A percentile compares a stretch with the other conserved stretches of the same genome.
Conservation (phyloP, 805 yeast genomes). For the Metschnikowia kofuensis region DNA sequence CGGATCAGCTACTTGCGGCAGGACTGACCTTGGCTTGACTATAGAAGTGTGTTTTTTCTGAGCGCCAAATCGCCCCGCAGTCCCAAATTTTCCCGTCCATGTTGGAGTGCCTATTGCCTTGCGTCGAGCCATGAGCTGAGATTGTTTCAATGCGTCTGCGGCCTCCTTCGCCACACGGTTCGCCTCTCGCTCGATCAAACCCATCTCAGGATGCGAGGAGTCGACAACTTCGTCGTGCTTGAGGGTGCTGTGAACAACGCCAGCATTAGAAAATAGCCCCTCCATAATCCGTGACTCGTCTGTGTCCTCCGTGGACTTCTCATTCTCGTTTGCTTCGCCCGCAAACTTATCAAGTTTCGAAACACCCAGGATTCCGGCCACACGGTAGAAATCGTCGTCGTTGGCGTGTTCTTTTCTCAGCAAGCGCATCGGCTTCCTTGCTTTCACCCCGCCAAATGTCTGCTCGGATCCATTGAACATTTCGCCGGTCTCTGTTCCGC, state of each 20-base stretch:
- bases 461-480: conserved; percentile 52
- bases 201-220: conserved; percentile 49
- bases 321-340: conserved; percentile 44
- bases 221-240: conserved; percentile 77
- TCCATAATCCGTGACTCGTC: conserved; percentile 67
- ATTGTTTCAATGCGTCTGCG: conserved; percentile 54
- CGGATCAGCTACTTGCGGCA: conserved; percentile 1
- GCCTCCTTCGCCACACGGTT: conserved; percentile 53
- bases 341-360: conserved; percentile 65
- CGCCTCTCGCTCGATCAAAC: conserved; percentile 63
- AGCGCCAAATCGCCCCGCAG: conserved; percentile 59
- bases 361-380: conserved; percentile 68
- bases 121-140: conserved; percentile 50
- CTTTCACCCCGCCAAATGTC: conserved; percentile 30
- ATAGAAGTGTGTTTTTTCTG: conserved; percentile 14
- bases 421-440: conserved; percentile 32
- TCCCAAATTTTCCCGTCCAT: conserved; percentile 93
- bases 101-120: conserved; percentile 77
- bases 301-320: conserved; percentile 13
- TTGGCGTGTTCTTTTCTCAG: conserved; percentile 33
- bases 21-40: background rate
- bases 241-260: conserved; percentile 64
- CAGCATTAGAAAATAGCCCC: conserved; percentile 67
- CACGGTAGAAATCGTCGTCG: conserved; percentile 65
- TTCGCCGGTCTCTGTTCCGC: conserved; percentile 67